A percentile compares a stretch with the other conserved stretches of the same genome.
These are phyloP conservation scores for Fragaria iinumae DNA, from an alignment of 306 rosid genomes.

Conservation along the genomic window DNA sequence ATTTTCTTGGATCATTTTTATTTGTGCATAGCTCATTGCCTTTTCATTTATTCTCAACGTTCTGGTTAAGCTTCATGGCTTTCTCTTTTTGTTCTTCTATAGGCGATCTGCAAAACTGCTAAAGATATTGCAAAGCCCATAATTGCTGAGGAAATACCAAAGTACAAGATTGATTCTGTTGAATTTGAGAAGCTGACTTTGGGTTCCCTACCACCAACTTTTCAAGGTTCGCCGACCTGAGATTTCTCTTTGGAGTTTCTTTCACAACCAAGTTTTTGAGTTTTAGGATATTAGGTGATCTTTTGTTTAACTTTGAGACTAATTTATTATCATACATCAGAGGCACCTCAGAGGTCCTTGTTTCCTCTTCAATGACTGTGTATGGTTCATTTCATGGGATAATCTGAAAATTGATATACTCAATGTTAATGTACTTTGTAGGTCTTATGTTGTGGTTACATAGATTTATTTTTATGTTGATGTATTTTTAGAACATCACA, in stretches of 20 bases:
- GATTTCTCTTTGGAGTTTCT: constrained; percentile 14
- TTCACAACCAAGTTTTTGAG: neutral
- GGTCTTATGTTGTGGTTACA: constrained; percentile 1
- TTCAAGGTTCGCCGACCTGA: constrained; percentile 60
- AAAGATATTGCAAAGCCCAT: constrained; percentile 67
- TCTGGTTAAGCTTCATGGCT: constrained; percentile 2
- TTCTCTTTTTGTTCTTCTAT: neutral
- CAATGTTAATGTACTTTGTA: neutral
- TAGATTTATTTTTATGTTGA: neutral
- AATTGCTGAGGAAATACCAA: constrained; percentile 78
- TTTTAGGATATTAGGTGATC: neutral
- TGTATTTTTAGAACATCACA: neutral
- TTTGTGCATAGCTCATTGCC: neutral
- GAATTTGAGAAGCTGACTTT: constrained; percentile 74
- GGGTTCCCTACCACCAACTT: constrained; percentile 83
- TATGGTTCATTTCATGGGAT: constrained; percentile 7
- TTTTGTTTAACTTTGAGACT: neutral
- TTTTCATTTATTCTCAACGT: neutral
- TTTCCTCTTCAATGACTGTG: neutral
- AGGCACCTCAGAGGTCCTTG: constrained; percentile 14
- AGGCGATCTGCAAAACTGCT: constrained; percentile 90
- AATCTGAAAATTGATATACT: constrained; percentile 10
- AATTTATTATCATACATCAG: neutral
- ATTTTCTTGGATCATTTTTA: neutral
- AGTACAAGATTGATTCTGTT: constrained; percentile 72